Evolutionary conservation across 2,329 filamentous ascomycete species (phyloP), one percentile per base, ranked within the genome.

Genomic region (Trichophyton schoenleinii): DNA sequence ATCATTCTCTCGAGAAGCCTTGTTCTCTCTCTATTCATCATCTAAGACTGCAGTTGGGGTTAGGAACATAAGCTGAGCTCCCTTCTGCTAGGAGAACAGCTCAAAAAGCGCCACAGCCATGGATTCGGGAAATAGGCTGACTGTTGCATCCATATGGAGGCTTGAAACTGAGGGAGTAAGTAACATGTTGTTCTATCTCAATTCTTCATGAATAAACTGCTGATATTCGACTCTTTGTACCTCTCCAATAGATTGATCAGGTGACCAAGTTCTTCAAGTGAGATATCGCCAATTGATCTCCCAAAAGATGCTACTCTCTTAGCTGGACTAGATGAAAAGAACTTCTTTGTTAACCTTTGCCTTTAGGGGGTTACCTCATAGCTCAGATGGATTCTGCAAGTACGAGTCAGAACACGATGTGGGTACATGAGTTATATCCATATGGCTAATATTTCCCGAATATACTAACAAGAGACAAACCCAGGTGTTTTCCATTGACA

Each of bases 131-230:
- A 64, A 68, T 44, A 65, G 65, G 2, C 38, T 72, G 52, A 70
- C 67, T 0, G 49, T 73, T 28, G 71, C 69, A 1, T 72, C 71
- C 0, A 70, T 68, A 48, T 73, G 70, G 69, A 68, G 63, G 0
- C 72, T 74, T 36, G 70, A 73, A 41, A 63, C 64, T 7, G 67
- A 69, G 18, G 70, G 66, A 13, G 71, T 73, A 66, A 63, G 68
- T 62, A 6, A 34, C 42, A 11, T 42, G 13, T 22, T 18, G 31
- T 58, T 20, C 22, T 44, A 41, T 31, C 38, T 44, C 7, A 38
- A 38, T 38, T 28, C 1, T 11, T 25, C 20, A 11, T 18, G 20
- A 48, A 48, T 20, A 48, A 2, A 25, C 20, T 31, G 55, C 55
- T 58, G n/a, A 58, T 18, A 28, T n/a, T n/a, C 18, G 20, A 6